Evolutionary conservation across 78 protist species (phyloP), one percentile per base, ranked within the genome.

Genomic region (Dictyostelium discoideum): DNA sequence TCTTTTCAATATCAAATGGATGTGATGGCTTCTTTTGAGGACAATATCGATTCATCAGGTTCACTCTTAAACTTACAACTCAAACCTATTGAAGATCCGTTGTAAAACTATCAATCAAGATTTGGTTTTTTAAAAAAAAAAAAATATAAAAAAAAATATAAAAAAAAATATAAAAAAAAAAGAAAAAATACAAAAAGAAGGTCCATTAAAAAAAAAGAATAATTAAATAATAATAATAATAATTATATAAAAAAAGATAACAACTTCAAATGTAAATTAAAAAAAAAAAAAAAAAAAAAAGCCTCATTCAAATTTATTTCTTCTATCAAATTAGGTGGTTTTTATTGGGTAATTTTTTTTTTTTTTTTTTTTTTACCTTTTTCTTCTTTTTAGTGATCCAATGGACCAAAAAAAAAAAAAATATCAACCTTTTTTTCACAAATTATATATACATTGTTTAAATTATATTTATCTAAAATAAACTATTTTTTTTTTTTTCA

Each of bases 1-100:
- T 90, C 95, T 37, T 90, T 90, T 88, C 95, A 90, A 82, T 82
- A 90, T 54, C 95, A 90, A 82, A 90, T 90, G 95, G 95, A 90
- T 18, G 77, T 90, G 24, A 89, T 89, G 94, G 81, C 94, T 5
- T 72, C 87, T 10, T 90, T 72, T 90, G 95, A 90, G 60, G 84
- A 90, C 83, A 82, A 72, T 69, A 72, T 60, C 18, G 83, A 73
- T 9, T 29, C 32, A 7, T 37, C 87, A 84, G 54, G 83, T 24
- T 24, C 88, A 57, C 77, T 73, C 40, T 32, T 82, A 16, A 82
- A 72, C 57, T 83, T 90, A 26, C 94, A 88, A 67, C 76, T 88
- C 54, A 88, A 88, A 48, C 87, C 78, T 16, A 81, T 88, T 9
- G 94, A 88, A 10, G 94, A 88, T 67, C 82, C 85, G 65, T 54